Conservation (phyloP, 371 early-diverging fungal genomes). For the Mucor plumbeus region DNA sequence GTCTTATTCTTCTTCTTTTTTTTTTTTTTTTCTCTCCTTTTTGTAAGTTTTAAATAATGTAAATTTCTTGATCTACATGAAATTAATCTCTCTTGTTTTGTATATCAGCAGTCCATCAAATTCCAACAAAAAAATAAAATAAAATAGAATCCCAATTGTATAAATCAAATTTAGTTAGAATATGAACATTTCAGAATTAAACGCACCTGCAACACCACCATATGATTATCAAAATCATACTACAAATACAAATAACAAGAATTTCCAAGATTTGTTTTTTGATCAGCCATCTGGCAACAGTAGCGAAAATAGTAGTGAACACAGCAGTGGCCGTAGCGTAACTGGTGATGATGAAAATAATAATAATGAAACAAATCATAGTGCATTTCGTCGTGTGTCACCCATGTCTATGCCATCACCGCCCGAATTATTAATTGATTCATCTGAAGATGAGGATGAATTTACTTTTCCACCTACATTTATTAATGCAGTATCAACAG, state of each 20-base stretch:
- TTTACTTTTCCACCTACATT: background rate
- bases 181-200: conserved; percentile 32
- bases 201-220: conserved; percentile 36
- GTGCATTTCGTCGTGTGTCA: conserved; percentile 33
- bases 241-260: conserved; percentile 1
- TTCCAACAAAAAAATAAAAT: background rate
- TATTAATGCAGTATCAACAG: background rate
- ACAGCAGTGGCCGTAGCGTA: background rate
- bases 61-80: background rate
- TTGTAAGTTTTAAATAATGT: background rate
- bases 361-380: conserved; percentile 16
- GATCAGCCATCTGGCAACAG: conserved; percentile 4
- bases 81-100: conserved; percentile 1
- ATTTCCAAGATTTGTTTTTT: conserved; percentile 13
- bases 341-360: background rate
- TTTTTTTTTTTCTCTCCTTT: background rate
- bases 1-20: background rate
- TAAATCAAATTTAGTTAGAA: background rate
- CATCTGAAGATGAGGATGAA: conserved; percentile 32
- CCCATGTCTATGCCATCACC: conserved; percentile 38
- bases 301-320: background rate
- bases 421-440: conserved; percentile 41
- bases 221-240: conserved; percentile 30
- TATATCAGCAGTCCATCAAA: background rate
- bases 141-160: background rate